These are phyloP conservation scores for Trametes sanguinea DNA, from an alignment of 768 basidiomycete species.

Conservation along the genomic window DNA sequence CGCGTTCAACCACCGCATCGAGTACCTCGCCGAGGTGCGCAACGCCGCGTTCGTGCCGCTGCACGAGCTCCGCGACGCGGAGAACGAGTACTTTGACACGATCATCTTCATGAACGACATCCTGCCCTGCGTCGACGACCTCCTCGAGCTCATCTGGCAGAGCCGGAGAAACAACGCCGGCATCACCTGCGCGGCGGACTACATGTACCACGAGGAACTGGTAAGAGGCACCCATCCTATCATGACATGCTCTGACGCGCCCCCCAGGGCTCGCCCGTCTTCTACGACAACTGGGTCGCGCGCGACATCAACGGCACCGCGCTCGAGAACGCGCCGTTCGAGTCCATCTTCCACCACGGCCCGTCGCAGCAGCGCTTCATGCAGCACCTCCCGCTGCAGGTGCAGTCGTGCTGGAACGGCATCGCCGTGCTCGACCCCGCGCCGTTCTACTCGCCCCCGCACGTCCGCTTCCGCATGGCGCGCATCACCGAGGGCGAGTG, in stretches of 20 bases:
- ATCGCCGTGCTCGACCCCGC: constrained; percentile 94
- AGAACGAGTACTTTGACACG: constrained; percentile 93
- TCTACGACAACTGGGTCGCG: constrained; percentile 99
- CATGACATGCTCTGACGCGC: not conserved
- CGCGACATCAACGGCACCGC: constrained; percentile 99
- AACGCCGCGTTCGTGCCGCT: constrained; percentile 96
- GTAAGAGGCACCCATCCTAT: constrained; percentile 41
- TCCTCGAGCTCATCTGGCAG: constrained; percentile 98
- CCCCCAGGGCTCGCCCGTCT: constrained; percentile 78
- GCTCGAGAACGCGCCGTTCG: constrained; percentile 96
- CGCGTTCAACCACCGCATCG: constrained; percentile 98
- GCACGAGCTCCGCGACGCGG: constrained; percentile 87
- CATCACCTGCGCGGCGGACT: constrained; percentile 97
- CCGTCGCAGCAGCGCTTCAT: constrained; percentile 82
- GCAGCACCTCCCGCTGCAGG: constrained; percentile 89
- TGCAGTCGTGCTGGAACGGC: constrained; percentile 99
- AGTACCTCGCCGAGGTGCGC: constrained; percentile 99
- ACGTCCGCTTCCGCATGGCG: constrained; percentile 96
- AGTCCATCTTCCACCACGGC: constrained; percentile 86
- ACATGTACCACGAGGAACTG: constrained; percentile 98
- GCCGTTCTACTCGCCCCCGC: constrained; percentile 90
- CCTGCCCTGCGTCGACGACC: constrained; percentile 94
- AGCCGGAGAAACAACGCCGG: constrained; percentile 91
- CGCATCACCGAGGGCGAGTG: constrained; percentile 85
- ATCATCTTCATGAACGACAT: constrained; percentile 99